Evolutionary conservation across 331 rosid genomes (phyloP).

Genomic region (Quercus tomentella): DNA sequence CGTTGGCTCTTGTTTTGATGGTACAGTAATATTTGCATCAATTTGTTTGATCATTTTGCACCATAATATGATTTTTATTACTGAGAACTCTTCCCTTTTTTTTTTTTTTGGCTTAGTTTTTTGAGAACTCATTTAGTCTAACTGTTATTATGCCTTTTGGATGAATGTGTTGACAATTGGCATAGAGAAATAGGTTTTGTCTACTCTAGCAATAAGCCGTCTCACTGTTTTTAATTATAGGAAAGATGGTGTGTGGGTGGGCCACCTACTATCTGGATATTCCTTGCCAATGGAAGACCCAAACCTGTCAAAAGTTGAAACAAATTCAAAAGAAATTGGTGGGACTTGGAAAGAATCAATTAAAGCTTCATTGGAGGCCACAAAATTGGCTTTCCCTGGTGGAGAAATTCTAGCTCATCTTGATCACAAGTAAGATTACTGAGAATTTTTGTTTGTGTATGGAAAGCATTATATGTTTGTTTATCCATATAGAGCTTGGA

Average conservation of each 20-base stretch:
- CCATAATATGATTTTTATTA: not conserved
- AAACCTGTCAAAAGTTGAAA: slow-evolving; percentile 49
- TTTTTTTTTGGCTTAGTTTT: no score
- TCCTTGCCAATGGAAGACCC: slow-evolving; percentile 94
- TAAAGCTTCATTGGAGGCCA: slow-evolving; percentile 69
- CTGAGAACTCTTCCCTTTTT: not conserved
- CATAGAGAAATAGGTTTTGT: not conserved
- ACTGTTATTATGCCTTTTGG: not conserved
- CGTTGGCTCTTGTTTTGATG: not conserved
- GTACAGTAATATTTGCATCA: not conserved
- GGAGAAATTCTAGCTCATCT: slow-evolving; percentile 94
- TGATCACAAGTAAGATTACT: slow-evolving; percentile 78
- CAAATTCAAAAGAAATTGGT: slow-evolving; percentile 47
- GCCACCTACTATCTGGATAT: slow-evolving; percentile 96
- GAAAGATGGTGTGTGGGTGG: slow-evolving; percentile 91
- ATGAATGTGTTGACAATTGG: not conserved
- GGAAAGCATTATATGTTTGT: not conserved
- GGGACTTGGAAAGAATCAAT: slow-evolving; percentile 90
- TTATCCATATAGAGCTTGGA: not conserved
- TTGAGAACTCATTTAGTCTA: not conserved
- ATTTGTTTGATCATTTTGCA: not conserved
- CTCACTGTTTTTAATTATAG: slow-evolving; percentile 33
- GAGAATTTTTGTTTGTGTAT: not conserved
- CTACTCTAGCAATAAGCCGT: not conserved
- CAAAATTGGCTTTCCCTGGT: slow-evolving; percentile 76